Evolutionary conservation across 2,329 filamentous ascomycete species (phyloP), one percentile per base, ranked within the genome.

Genomic region (Fusarium foetens): DNA sequence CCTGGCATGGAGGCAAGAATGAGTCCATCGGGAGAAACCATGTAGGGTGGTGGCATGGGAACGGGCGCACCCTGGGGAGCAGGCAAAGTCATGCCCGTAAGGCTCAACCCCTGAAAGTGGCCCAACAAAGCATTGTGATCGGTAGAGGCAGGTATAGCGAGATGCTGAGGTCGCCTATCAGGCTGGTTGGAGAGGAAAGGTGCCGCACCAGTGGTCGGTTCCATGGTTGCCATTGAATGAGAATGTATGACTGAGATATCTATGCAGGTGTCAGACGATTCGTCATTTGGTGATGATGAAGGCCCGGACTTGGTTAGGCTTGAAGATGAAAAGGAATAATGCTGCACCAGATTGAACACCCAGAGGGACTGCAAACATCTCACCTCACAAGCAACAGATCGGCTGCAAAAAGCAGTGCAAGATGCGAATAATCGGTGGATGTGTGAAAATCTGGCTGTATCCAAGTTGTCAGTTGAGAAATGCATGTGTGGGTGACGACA

Each of bases 21-120:
- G 51, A 82, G 80, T 29, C 81, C 81, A 66, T 85, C 83, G 14
- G 82, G 75, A 36, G 79, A 78, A 54, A 84, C 65, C 75, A 84
- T 78, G 73, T 82, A 83, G 4, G 80, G 72, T 35, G 80, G 77
- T 14, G 74, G 78, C 57, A 80, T 80, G n/a, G 76, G 79, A 71
- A 84, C 75, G 43, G 79, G 78, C 35, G 80, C 71, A 13, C 76
- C 72, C 38, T 73, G 74, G 76, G 68, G 75, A 78, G 46, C 49
- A 33, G 77, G 72, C 74, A 83, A 81, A 58, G 76, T 72, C 72
- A 83, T 76, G 39, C 79, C 76, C 31, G 81, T 76, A 39, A 85
- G 71, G 36, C 80, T 80, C 80, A 85, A 79, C 33, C 79, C 78
- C 51, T 80, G 76, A 68, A 83, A 83, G 52, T 81, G 79, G 52